Evolutionary conservation across 2,329 filamentous ascomycete species (phyloP), one percentile per base, ranked within the genome.

Genomic region (Sclerotinia trifoliorum): DNA sequence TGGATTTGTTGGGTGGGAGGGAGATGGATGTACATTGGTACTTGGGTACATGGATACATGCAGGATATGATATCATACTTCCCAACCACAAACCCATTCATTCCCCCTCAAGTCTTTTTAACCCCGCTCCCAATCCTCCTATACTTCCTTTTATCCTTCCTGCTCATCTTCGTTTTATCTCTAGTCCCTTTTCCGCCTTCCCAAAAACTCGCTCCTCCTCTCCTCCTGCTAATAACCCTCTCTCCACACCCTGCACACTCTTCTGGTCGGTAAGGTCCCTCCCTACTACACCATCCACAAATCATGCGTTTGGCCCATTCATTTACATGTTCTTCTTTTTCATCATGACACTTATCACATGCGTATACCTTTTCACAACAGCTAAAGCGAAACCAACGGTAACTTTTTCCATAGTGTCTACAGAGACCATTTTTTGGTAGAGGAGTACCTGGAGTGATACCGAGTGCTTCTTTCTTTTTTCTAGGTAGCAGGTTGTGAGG

Each of bases 251-350:
- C 87, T 1, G 82, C 84, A 78, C 92, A 96, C 70, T 89, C 88
- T 75, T 94, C 90, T 1, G 90, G 88, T 29, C 88, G 82, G 78
- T 92, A 96, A 72, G 88, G 88, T 80, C 94, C 91, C 81, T 96
- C 92, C 64, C 92, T 83, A 71, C 89, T 92, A 78, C 92, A 92
- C 81, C 85, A 90, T 8, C 90, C 90, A 77, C 91, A 94, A 48
- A 94, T 87, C 91, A 95, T 95, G 61, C 91, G 83, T 75, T 90
- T 92, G 10, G 92, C 92, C 83, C 92, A 92, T 80, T 95, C 92
- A 72, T 91, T 89, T 10, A 85, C 81, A 79, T 96, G 92, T 63
- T 90, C 88, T 73, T 88, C 86, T 13, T 80, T 84, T 21, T 81
- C 84, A 77, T 95, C 91, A 75, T 96, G 92, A 79, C 92, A 96